These are phyloP conservation scores for Boletus patriciae DNA, from an alignment of 768 basidiomycete genomes.

Conservation along the genomic window DNA sequence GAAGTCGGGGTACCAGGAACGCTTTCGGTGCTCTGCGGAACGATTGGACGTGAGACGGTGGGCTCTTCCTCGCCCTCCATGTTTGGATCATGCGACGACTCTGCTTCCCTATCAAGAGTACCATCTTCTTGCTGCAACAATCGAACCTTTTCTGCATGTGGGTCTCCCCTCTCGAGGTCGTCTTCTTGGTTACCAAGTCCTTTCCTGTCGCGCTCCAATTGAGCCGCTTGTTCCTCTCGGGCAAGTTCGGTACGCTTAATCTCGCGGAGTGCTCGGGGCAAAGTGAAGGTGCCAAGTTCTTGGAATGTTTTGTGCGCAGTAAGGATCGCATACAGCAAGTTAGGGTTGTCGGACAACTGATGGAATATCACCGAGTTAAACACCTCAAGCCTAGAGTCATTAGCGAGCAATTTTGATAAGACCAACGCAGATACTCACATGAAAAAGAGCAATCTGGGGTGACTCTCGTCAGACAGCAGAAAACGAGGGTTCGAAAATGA, in stretches of 20 bases:
- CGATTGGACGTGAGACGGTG: slow-evolving; percentile 34
- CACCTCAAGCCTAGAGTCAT: slow-evolving; percentile 68
- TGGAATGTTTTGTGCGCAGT: slow-evolving; percentile 84
- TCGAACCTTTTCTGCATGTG: slow-evolving; percentile 59
- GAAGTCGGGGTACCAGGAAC: slow-evolving; percentile 44
- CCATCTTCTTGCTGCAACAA: slow-evolving; percentile 57
- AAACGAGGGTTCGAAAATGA: slow-evolving; percentile 91
- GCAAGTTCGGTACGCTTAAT: slow-evolving; percentile 71
- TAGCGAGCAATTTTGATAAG: neutral
- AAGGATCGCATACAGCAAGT: slow-evolving; percentile 83
- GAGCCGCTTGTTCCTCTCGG: slow-evolving; percentile 62
- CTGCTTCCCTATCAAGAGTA: slow-evolving; percentile 23
- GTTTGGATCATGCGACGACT: slow-evolving; percentile 18
- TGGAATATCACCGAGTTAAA: slow-evolving; percentile 85
- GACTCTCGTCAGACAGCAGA: slow-evolving; percentile 90
- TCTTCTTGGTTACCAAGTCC: slow-evolving; percentile 15
- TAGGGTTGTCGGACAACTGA: slow-evolving; percentile 80
- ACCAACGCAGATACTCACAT: slow-evolving; percentile 50
- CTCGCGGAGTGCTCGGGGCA: slow-evolving; percentile 81
- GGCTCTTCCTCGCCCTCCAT: slow-evolving; percentile 16
- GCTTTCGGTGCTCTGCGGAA: slow-evolving; percentile 46
- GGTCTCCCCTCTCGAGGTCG: slow-evolving; percentile 30
- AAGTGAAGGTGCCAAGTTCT: slow-evolving; percentile 88
- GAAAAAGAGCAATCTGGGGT: slow-evolving; percentile 90
- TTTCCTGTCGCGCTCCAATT: slow-evolving; percentile 28